Percentiles rank a stretch among this genome's conserved stretches.
Conservation (phyloP, 2,329 filamentous ascomycete species). For the Hypoxylon sp. region DNA sequence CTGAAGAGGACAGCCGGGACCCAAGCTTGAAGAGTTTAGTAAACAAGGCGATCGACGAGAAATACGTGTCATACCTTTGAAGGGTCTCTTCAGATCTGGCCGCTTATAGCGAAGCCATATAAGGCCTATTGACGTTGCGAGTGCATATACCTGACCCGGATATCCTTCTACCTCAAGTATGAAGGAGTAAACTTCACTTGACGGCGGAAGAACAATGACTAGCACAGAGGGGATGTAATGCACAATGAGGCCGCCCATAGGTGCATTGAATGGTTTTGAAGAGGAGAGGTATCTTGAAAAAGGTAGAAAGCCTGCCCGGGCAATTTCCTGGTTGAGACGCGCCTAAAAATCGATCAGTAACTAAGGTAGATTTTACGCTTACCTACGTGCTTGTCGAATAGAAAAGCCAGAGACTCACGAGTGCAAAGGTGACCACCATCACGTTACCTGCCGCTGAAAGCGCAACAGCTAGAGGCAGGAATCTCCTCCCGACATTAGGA, state of each 20-base stretch:
- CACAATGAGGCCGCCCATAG: slow-evolving; percentile 74
- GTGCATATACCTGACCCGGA: slow-evolving; percentile 69
- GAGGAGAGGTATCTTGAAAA: slow-evolving; percentile 71
- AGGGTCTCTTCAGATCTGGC: slow-evolving; percentile 71
- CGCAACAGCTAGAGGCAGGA: slow-evolving; percentile 74
- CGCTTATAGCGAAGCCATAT: slow-evolving; percentile 69
- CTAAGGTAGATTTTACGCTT: not conserved
- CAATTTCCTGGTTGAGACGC: slow-evolving; percentile 78
- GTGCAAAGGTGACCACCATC: slow-evolving; percentile 76
- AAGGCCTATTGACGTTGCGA: slow-evolving; percentile 69
- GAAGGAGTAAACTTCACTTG: slow-evolving; percentile 76
- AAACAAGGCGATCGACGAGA: not conserved
- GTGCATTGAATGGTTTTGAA: slow-evolving; percentile 74
- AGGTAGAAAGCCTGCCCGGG: slow-evolving; percentile 76
- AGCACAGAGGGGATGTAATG: slow-evolving; percentile 76
- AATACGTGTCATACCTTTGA: slow-evolving; percentile 55
- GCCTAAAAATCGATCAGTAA: slow-evolving; percentile 58
- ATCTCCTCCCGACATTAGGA: slow-evolving; percentile 63
- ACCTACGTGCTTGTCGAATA: not conserved
- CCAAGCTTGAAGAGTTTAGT: slow-evolving; percentile 62
- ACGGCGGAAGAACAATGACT: slow-evolving; percentile 73
- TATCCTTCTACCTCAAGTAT: slow-evolving; percentile 80
- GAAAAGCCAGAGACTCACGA: slow-evolving; percentile 61
- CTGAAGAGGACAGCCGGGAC: slow-evolving; percentile 67
- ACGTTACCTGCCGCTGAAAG: slow-evolving; percentile 77